A percentile compares a stretch with the other conserved stretches of the same genome.
Conservation (phyloP, 257 asterid species). For the Cordia subcordata region DNA sequence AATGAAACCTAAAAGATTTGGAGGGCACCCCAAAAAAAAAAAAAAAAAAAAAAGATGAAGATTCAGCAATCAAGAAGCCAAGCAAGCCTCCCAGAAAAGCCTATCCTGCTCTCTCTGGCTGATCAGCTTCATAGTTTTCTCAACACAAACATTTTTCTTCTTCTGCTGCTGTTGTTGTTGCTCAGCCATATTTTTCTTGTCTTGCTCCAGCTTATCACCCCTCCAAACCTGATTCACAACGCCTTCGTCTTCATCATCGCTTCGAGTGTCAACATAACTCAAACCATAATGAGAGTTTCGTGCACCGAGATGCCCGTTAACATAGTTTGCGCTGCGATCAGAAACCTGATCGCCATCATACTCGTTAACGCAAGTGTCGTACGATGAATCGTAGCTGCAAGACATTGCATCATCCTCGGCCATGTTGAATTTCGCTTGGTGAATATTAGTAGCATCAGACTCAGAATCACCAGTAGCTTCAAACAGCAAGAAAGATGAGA, state of each 20-base stretch:
- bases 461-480: constrained; percentile 28
- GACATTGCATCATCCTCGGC: constrained; percentile 45
- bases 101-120: constrained; percentile 45
- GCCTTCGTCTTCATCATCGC: constrained; percentile 32
- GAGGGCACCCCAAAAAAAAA: neutral
- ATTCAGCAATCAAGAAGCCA: constrained; percentile 34
- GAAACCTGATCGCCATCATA: constrained; percentile 7
- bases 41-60: neutral
- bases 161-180: constrained; percentile 18
- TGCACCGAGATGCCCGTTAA: no score
- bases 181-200: constrained; percentile 1
- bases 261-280: neutral
- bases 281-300: no score
- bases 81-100: constrained; percentile 70
- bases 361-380: neutral
- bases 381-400: constrained; percentile 33
- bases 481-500: constrained; percentile 20
- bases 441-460: neutral
- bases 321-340: neutral
- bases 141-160: constrained; percentile 21
- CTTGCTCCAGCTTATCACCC: neutral
- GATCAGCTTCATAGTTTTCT: constrained; percentile 22
- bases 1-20: neutral
- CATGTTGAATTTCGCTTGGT: neutral
- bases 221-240: constrained; percentile 47